A percentile compares a stretch with the other conserved stretches of the same genome.
Evolutionary conservation across 2,329 filamentous ascomycete species (phyloP).

Genomic region (Calonectria montana): DNA sequence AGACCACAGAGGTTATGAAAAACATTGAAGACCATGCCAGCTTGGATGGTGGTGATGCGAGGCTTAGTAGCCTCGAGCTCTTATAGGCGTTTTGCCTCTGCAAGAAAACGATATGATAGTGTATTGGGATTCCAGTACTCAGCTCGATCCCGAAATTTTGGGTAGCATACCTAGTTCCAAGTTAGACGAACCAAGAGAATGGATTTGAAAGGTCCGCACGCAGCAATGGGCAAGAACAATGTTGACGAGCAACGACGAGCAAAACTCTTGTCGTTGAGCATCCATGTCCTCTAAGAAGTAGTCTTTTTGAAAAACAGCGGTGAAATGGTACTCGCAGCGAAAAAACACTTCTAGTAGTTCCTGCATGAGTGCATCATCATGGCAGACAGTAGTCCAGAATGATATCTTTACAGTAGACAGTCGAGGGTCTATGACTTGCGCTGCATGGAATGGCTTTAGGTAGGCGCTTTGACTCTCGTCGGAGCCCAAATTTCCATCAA

Average conservation of each 20-base stretch:
- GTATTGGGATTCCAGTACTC: slow-evolving; percentile 52
- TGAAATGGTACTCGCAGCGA: slow-evolving; percentile 51
- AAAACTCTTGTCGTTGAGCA: slow-evolving; percentile 45
- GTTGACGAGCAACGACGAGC: slow-evolving; percentile 55
- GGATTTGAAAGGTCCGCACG: slow-evolving; percentile 39
- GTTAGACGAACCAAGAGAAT: not conserved
- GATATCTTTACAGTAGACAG: slow-evolving; percentile 46
- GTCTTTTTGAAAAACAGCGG: slow-evolving; percentile 52
- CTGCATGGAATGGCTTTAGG: slow-evolving; percentile 52
- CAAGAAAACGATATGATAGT: slow-evolving; percentile 49
- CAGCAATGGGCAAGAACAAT: slow-evolving; percentile 49
- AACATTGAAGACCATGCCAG: slow-evolving; percentile 47
- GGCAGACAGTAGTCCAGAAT: slow-evolving; percentile 50
- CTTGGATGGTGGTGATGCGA: slow-evolving; percentile 50
- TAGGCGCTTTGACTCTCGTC: slow-evolving; percentile 39
- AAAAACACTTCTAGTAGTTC: slow-evolving; percentile 44
- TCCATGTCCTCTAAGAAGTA: slow-evolving; percentile 54
- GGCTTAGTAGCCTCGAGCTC: slow-evolving; percentile 46
- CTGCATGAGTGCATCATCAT: slow-evolving; percentile 50
- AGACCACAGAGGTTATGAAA: slow-evolving; percentile 48
- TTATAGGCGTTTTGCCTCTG: slow-evolving; percentile 53
- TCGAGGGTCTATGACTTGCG: slow-evolving; percentile 47
- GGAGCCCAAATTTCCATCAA: not conserved
- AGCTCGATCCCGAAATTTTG: slow-evolving; percentile 40
- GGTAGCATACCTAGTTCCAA: slow-evolving; percentile 44